These are phyloP conservation scores for Helicostylum pulchrum DNA, from an alignment of 192 early-diverging fungal species.

Conservation along the genomic window DNA sequence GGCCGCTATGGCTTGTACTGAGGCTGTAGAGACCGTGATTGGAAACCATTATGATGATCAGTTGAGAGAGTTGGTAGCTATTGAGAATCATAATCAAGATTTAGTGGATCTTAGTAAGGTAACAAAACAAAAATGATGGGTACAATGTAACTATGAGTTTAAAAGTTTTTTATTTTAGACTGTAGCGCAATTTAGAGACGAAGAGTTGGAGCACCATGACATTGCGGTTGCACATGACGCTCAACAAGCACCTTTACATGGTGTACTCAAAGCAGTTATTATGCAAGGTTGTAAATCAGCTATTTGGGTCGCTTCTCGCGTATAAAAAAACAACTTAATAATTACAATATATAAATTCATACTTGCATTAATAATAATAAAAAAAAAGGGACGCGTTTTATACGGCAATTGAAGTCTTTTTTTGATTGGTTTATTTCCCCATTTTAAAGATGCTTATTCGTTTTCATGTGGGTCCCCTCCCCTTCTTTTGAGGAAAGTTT, in stretches of 20 bases:
- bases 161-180: conserved; percentile 40
- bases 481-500: too few species aligned
- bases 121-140: too few species aligned
- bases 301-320: conserved; percentile 86
- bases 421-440: too few species aligned
- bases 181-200: conserved; percentile 87
- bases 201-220: conserved; percentile 92
- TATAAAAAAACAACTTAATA: conserved; percentile 46
- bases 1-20: conserved; percentile 98
- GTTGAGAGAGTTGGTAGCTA: conserved; percentile 74
- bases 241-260: conserved; percentile 76
- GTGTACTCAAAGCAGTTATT: conserved; percentile 70
- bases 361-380: too few species aligned
- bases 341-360: too few species aligned
- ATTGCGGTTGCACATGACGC: conserved; percentile 87
- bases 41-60: conserved; percentile 97
- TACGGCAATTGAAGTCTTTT: too few species aligned
- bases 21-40: conserved; percentile 96
- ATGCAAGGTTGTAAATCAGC: conserved; percentile 84
- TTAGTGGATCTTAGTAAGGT: conserved; percentile 59
- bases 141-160: too few species aligned
- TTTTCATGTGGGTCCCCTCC: too few species aligned
- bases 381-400: too few species aligned
- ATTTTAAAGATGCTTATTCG: too few species aligned
- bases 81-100: conserved; percentile 57